phyloP scores from a whole-genome alignment of 2,329 filamentous ascomycete genomes.

The Aspergillus oerlinghausenensis region DNA sequence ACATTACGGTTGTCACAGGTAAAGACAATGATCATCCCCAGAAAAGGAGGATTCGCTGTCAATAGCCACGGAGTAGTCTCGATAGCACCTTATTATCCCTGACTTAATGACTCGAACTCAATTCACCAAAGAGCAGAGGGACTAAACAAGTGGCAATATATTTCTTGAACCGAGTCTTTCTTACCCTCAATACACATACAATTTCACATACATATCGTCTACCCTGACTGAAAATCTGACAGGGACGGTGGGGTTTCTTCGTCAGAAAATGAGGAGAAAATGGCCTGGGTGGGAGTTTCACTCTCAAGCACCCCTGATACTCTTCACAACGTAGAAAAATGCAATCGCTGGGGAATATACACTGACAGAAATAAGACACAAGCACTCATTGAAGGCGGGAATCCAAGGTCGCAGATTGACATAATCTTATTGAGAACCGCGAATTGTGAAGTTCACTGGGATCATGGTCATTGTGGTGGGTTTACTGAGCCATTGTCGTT shows the following conservation, averaged over 20 bases:
- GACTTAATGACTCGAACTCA: background rate
- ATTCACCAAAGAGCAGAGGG: background rate
- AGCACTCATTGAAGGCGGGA: background rate
- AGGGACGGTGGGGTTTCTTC: background rate
- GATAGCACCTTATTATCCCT: background rate
- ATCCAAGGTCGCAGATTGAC: background rate
- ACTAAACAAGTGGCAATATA: background rate
- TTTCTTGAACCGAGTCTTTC: background rate
- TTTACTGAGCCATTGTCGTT: constrained; percentile 21
- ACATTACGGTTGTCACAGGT: background rate
- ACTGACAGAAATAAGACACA: constrained; percentile 3
- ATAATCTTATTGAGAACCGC: constrained; percentile 13
- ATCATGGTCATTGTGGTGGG: constrained; percentile 31
- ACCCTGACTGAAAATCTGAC: background rate
- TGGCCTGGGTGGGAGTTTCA: background rate
- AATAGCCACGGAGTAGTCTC: no score
- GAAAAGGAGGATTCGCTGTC: background rate
- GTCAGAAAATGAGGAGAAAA: background rate
- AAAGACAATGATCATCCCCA: background rate
- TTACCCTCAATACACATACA: background rate
- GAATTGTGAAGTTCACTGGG: constrained; percentile 25
- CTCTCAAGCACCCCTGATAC: background rate
- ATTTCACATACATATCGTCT: background rate
- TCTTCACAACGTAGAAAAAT: background rate
- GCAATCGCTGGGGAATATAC: constrained; percentile 23